phyloP scores from a whole-genome alignment of 441 rosid species.

The Euphorbia corollata region DNA sequence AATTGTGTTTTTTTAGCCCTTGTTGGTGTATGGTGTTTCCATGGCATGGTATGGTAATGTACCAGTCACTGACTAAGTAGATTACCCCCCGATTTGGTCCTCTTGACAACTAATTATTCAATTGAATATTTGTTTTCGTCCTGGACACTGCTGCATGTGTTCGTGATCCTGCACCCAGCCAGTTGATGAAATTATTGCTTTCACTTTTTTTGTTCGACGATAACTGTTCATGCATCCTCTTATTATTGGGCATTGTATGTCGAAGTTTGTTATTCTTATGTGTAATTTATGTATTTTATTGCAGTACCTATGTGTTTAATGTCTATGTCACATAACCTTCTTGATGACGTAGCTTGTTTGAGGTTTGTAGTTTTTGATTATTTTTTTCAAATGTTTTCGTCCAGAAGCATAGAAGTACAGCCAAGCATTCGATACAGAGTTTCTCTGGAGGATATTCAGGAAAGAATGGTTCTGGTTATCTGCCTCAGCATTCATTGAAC shows the following conservation, averaged over 20 bases:
- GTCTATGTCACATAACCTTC: constrained; percentile 1
- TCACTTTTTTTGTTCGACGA: not conserved
- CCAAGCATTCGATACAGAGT: constrained; percentile 42
- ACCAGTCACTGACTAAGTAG: constrained; percentile 1
- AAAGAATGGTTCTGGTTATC: constrained; percentile 31
- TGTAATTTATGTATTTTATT: not conserved
- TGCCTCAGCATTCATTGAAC: constrained; percentile 21
- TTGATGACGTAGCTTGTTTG: not conserved
- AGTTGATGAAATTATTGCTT: not conserved
- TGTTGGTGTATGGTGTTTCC: too few relatives aligned
- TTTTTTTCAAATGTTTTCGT: constrained; percentile 11
- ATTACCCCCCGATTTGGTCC: not conserved
- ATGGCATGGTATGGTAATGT: too few relatives aligned
- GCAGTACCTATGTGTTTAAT: not conserved
- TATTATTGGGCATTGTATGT: constrained; percentile 2
- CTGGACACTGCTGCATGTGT: constrained; percentile 4
- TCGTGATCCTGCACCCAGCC: not conserved
- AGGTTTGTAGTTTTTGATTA: not conserved
- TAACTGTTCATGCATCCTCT: not conserved
- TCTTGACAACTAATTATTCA: not conserved
- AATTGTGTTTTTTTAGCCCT: not conserved
- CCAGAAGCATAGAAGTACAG: constrained; percentile 52
- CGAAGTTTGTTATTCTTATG: not conserved
- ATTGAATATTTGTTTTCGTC: not conserved
- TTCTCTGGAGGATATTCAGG: constrained; percentile 49